phyloP scores from a whole-genome alignment of 2,329 filamentous ascomycete species.

The Colletotrichum abscissum region DNA sequence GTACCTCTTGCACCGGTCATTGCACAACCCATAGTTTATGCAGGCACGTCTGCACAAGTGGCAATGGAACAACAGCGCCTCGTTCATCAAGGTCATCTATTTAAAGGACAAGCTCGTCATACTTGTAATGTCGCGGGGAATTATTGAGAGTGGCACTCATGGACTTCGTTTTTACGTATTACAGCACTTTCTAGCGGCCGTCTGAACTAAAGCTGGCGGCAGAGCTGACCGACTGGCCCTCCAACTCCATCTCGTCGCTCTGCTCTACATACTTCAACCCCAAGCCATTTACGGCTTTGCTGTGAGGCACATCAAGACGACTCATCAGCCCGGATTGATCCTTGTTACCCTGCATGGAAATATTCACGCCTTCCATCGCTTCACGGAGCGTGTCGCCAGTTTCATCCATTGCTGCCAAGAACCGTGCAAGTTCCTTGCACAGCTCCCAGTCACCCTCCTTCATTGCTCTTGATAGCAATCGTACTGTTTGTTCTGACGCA shows the following conservation, averaged over 20 bases:
- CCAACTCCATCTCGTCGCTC: slow-evolving; percentile 49
- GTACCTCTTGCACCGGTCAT: background rate
- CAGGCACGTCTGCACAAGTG: background rate
- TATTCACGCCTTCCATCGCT: slow-evolving; percentile 73
- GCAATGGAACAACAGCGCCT: background rate
- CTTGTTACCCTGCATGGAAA: slow-evolving; percentile 42
- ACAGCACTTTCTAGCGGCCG: slow-evolving; percentile 15
- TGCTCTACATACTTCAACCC: slow-evolving; percentile 44
- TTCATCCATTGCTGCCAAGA: slow-evolving; percentile 91
- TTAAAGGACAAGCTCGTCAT: too few species aligned
- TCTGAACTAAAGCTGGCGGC: slow-evolving; percentile 49
- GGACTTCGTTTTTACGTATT: background rate
- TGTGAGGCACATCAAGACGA: slow-evolving; percentile 31
- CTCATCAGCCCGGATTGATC: slow-evolving; percentile 28
- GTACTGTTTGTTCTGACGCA: slow-evolving; percentile 81
- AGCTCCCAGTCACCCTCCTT: slow-evolving; percentile 92
- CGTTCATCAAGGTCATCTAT: too few species aligned
- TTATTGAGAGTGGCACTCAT: background rate
- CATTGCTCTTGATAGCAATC: slow-evolving; percentile 84
- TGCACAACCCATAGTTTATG: background rate
- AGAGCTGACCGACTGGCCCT: slow-evolving; percentile 50
- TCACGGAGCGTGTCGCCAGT: slow-evolving; percentile 82
- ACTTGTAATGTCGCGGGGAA: background rate
- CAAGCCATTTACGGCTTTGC: slow-evolving; percentile 44
- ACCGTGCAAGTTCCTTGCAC: slow-evolving; percentile 94